Evolutionary conservation across 2,329 filamentous ascomycete genomes (phyloP), one percentile per base, ranked within the genome.

Genomic region (Pyricularia sp.): DNA sequence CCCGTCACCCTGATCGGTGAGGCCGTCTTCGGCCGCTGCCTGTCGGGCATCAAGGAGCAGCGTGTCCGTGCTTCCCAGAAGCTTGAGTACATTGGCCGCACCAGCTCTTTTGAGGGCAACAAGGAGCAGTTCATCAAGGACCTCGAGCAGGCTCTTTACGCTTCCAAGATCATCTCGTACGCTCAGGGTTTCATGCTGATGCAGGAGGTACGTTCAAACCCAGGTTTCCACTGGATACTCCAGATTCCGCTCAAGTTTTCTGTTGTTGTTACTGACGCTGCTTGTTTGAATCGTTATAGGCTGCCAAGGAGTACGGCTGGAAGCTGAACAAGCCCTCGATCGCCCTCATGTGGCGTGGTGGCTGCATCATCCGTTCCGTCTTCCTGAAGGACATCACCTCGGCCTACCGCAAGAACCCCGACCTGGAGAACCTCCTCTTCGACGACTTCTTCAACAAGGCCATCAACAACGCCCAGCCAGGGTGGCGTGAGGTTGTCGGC

Each of bases 301-400:
- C 95, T 75, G 95, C 94, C 82, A 93, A 91, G 83, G 92, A 98
- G 82, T 99, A 96, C 85, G 82, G 84, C 76, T 99, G 95, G 95
- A 97, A 97, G 88, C 91, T 99, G 76, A 97, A 99, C 91, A 98
- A 98, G 91, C 95, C 95, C 73, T 97, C 96, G 76, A 99, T 99
- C 78, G 95, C 95, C 76, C 91, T 99, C 79, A 99, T 99, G 95
- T 99, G 95, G 95, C 93, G 95, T 81, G 95, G 95, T 85, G 95
- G 95, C 76, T 99, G 95, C 88, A 99, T 99, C 77, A 99, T 99
- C 85, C 94, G 95, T 82, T 98, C 95, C 74, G 95, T 99, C 79
- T 99, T 99, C 93, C 86, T 99, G 74, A 98, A 98, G 90, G 94
- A 99, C 81, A 99, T 99, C 84, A 99, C 95, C 76, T 90, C 90